Base-by-base conservation (phyloP, 306 rosid genomes). In the Begonia masoniana region DNA sequence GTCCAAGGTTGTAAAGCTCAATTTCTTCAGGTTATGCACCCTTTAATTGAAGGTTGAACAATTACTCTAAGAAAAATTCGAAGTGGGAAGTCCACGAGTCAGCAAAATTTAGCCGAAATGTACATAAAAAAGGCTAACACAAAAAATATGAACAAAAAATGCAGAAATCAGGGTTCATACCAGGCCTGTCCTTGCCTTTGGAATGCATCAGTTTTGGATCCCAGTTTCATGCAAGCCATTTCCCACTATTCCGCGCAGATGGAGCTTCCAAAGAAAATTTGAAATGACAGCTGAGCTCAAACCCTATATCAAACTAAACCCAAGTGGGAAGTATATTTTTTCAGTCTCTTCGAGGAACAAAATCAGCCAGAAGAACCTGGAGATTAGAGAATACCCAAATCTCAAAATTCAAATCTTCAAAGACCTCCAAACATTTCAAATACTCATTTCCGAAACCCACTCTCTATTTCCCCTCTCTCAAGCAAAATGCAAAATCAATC, bases 141-240 rank as follows among this genome's bases (percentile, higher is more conserved):
- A 31, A 31, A 31, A 31, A 4, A 31, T 31, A 31, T 31, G 39
- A 31, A 31, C 24, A 31, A 31, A 31, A 59, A 17, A 62, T 55
- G 57, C 21, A 9, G 55, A 57, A 61, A 54, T 21, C 47, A 53
- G 57, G 11, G 4, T 16, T 59, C 70, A 60, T 78, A 89, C 99
- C 99, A 92, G 72, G 99, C 99, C 73, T 86, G 99, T 17, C 99
- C 99, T 74, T 86, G 94, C 70, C 93, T 85, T 52, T 81, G 94
- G 57, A 92, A 92, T 8, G 96, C 95, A 69, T 92, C 99, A 63
- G 70, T 76, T 67, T 92, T 92, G 50, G 99, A 92, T 64, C 99
- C 99, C 83, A 92, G 68, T 71, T 92, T 92, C 74, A 92, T 46
- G 59, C 93, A 86, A 71, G 95, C 93, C 99, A 92, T 92, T 63